Conservation (phyloP, 192 early-diverging fungal species). For the Coemansia sp. region DNA sequence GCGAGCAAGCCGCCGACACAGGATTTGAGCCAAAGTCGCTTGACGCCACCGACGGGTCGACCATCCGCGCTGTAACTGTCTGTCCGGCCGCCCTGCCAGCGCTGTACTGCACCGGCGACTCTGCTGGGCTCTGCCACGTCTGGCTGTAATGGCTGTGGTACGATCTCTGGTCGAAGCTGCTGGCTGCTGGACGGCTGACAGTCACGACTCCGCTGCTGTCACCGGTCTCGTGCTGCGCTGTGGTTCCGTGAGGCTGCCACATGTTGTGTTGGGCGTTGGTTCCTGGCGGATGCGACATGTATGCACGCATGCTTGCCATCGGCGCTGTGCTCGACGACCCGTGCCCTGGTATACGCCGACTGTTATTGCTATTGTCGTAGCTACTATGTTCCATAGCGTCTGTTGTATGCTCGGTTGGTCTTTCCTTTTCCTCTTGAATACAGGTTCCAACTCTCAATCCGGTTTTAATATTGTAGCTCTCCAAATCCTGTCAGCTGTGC, state of each 20-base stretch:
- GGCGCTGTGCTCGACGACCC: neutral
- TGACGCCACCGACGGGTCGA: constrained; percentile 24
- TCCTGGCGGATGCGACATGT: constrained; percentile 6
- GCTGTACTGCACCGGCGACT: neutral
- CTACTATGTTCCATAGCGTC: neutral
- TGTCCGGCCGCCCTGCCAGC: constrained; percentile 15
- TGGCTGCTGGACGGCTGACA: neutral
- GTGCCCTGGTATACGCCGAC: neutral
- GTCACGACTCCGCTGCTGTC: neutral
- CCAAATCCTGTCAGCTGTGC: too few species aligned
- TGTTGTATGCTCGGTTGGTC: too few species aligned
- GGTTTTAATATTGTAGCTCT: too few species aligned
- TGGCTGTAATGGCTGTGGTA: neutral
- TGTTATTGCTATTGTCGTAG: neutral
- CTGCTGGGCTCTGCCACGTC: neutral
- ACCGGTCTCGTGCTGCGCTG: neutral
- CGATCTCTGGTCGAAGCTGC: constrained; percentile 1
- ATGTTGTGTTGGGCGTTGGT: neutral
- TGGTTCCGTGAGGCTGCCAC: neutral
- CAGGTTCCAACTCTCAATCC: too few species aligned
- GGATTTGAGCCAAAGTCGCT: constrained; percentile 6
- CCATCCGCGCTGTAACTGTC: constrained; percentile 41
- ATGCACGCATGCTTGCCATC: neutral
- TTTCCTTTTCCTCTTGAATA: too few species aligned
- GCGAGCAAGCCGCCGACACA: neutral